Conservation (phyloP, 108 stramenopile genomes). For the Nannochloropsis salina region DNA sequence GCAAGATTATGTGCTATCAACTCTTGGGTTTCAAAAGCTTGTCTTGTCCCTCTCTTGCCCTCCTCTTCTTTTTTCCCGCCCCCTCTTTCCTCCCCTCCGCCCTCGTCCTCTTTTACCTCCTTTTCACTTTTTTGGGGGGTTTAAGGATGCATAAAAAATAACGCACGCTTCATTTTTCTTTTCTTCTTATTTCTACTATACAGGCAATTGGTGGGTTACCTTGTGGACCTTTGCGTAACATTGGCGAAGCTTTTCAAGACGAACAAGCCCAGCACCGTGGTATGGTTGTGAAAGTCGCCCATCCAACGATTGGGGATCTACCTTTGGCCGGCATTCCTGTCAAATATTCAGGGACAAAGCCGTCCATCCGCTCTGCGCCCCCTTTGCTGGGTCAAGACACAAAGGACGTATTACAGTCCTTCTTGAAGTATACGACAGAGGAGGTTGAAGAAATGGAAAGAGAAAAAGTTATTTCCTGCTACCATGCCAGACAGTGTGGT, state of each 20-base stretch:
- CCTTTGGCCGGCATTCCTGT: neutral
- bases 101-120: neutral
- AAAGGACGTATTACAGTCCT: neutral
- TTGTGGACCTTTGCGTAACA: neutral
- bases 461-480: too few relatives aligned
- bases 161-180: too few relatives aligned
- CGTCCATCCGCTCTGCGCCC: constrained; percentile 14
- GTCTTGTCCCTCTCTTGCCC: neutral
- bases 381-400: constrained; percentile 32
- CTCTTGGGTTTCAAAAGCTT: neutral
- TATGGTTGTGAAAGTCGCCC: neutral
- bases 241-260: constrained; percentile 18
- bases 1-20: neutral
- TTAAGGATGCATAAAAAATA: too few relatives aligned
- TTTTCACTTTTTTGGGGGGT: neutral
- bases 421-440: neutral
- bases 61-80: neutral
- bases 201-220: neutral
- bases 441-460: neutral
- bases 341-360: neutral
- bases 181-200: too few relatives aligned
- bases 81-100: neutral
- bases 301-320: constrained; percentile 21
- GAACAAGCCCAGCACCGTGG: constrained; percentile 10
- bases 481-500: too few relatives aligned